A percentile compares a stretch with the other conserved stretches of the same genome.
These are phyloP conservation scores for Tetrahymena elliotti DNA, from an alignment of 73 alveolate genomes.

Conservation along the genomic window DNA sequence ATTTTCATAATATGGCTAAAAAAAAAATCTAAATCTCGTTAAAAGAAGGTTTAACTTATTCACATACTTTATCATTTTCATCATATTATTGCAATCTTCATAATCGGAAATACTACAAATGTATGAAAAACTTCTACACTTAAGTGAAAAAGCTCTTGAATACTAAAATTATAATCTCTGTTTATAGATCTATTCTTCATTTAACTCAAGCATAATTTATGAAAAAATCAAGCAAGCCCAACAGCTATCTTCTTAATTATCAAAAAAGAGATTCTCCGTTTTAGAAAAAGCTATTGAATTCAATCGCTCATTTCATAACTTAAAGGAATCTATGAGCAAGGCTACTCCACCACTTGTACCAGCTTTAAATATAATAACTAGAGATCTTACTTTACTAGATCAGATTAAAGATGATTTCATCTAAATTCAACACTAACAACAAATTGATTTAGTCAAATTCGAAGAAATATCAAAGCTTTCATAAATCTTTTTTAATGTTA, in stretches of 20 bases:
- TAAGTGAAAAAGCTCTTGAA: background rate
- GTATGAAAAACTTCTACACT: background rate
- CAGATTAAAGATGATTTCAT: background rate
- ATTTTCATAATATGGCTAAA: background rate
- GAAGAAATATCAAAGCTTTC: background rate
- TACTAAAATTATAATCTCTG: background rate
- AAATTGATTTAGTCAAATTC: background rate
- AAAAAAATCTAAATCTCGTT: background rate
- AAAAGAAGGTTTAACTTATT: background rate
- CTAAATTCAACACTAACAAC: background rate
- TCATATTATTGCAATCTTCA: background rate
- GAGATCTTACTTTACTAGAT: background rate
- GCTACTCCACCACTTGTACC: background rate
- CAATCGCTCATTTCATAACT: background rate
- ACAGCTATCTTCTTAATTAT: background rate
- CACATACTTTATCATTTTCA: background rate
- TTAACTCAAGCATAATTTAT: background rate
- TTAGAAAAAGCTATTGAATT: background rate
- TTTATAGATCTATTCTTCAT: background rate
- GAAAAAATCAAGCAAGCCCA: background rate
- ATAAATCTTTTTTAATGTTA: background rate
- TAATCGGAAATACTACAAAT: background rate
- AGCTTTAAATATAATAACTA: background rate
- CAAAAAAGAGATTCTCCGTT: background rate
- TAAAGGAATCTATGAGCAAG: background rate